These are phyloP conservation scores for Annona squamosa DNA, from an alignment of 164 flowering plant genomes.

Conservation along the genomic window DNA sequence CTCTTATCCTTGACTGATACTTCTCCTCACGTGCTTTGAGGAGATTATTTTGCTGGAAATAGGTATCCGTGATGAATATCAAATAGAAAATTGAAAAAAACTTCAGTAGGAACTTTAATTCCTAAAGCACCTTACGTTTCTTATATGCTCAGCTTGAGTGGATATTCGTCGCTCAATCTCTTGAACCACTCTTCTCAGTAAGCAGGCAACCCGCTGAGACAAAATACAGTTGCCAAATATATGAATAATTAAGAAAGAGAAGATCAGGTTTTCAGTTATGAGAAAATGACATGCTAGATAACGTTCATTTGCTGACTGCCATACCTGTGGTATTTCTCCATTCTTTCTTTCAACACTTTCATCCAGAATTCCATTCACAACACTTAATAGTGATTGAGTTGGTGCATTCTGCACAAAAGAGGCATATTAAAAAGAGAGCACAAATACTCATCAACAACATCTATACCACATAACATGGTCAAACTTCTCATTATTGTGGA, in stretches of 20 bases:
- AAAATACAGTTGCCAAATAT: background rate
- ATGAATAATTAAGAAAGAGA: background rate
- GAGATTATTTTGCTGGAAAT: conserved; percentile 70
- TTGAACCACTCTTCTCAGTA: conserved; percentile 60
- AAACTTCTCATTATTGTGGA: background rate
- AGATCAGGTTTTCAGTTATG: background rate
- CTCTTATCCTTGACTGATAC: conserved; percentile 53
- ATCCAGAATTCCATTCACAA: conserved; percentile 53
- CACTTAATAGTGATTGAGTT: conserved; percentile 55
- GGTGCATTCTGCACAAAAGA: conserved; percentile 60
- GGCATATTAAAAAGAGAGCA: background rate
- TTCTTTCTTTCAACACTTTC: conserved; percentile 64
- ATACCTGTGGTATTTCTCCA: conserved; percentile 78
- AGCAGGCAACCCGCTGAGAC: conserved; percentile 52
- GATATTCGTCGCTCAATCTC: conserved; percentile 67
- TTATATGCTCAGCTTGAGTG: conserved; percentile 58
- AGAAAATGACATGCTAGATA: background rate
- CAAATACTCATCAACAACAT: background rate
- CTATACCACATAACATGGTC: background rate
- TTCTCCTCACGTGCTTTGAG: conserved; percentile 71
- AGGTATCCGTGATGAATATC: conserved; percentile 12
- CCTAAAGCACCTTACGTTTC: conserved; percentile 39
- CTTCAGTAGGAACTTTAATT: background rate
- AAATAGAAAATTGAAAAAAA: background rate
- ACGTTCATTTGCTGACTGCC: conserved; percentile 16